phyloP scores from a whole-genome alignment of 192 early-diverging fungal species.

The Coemansia sp. region DNA sequence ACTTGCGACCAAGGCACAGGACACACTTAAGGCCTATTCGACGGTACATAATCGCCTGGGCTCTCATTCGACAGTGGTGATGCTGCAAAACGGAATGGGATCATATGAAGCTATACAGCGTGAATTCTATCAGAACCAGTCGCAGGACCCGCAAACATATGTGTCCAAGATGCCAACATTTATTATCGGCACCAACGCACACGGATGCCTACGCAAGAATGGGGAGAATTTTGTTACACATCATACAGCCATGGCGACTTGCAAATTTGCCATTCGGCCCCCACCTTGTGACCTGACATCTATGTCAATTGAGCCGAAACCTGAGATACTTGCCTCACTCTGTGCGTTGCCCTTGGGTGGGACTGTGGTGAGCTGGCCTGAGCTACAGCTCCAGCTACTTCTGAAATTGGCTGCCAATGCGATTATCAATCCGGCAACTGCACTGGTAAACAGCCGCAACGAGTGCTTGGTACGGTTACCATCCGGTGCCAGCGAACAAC shows the following conservation, averaged over 20 bases:
- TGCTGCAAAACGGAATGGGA: slow-evolving; percentile 71
- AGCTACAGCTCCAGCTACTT: slow-evolving; percentile 52
- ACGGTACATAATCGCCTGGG: slow-evolving; percentile 54
- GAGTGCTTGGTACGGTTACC: slow-evolving; percentile 48
- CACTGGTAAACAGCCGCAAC: slow-evolving; percentile 59
- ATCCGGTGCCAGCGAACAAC: neutral
- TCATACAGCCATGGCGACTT: slow-evolving; percentile 59
- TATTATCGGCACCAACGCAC: slow-evolving; percentile 57
- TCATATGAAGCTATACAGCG: slow-evolving; percentile 56
- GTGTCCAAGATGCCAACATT: slow-evolving; percentile 39
- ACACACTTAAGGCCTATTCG: slow-evolving; percentile 56
- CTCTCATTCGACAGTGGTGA: slow-evolving; percentile 55
- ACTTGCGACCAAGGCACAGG: slow-evolving; percentile 67
- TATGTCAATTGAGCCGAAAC: slow-evolving; percentile 12
- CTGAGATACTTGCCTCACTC: slow-evolving; percentile 28
- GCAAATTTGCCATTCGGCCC: slow-evolving; percentile 48
- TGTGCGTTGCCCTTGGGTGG: slow-evolving; percentile 27
- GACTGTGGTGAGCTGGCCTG: slow-evolving; percentile 39
- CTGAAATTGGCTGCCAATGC: slow-evolving; percentile 67
- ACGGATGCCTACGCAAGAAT: slow-evolving; percentile 55
- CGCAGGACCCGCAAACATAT: slow-evolving; percentile 2
- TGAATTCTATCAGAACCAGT: slow-evolving; percentile 17
- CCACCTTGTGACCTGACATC: slow-evolving; percentile 9
- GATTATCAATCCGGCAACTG: slow-evolving; percentile 65
- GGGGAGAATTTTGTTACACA: slow-evolving; percentile 54